A percentile compares a stretch with the other conserved stretches of the same genome.
Conservation (phyloP, 2,329 filamentous ascomycete genomes). For the Microsporum audouinii region DNA sequence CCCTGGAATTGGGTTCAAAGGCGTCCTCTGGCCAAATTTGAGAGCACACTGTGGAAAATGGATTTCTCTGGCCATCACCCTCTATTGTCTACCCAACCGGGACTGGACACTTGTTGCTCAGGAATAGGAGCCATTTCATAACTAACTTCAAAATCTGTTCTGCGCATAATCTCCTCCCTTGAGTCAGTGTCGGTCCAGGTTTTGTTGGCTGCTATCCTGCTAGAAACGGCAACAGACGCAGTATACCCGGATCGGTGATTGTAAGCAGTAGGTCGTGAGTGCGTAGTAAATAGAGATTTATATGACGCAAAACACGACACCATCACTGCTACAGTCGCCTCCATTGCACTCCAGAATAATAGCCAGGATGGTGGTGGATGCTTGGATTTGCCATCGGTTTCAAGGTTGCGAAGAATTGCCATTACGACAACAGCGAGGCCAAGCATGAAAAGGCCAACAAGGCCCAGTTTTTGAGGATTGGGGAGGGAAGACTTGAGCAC, state of each 20-base stretch:
- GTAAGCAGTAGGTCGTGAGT: conserved; percentile 5
- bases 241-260: not conserved
- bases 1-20: not conserved
- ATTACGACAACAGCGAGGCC: conserved; percentile 10
- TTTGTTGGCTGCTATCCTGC: not conserved
- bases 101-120: not conserved
- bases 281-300: conserved; percentile 10
- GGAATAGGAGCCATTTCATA: conserved; percentile 8
- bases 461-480: conserved; percentile 8
- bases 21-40: not conserved
- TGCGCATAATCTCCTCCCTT: conserved; percentile 10
- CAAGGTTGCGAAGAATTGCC: conserved; percentile 11
- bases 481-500: conserved; percentile 10
- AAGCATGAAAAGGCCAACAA: conserved; percentile 11
- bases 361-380: conserved; percentile 11
- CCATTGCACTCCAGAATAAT: conserved; percentile 12
- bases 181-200: conserved; percentile 10
- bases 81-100: not conserved
- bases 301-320: conserved; percentile 12
- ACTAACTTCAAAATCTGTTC: conserved; percentile 11
- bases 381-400: conserved; percentile 7
- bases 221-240: conserved; percentile 6
- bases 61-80: not conserved
- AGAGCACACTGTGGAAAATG: too few relatives aligned
- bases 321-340: conserved; percentile 11